Evolutionary conservation across 139 green algal species (phyloP), one percentile per base, ranked within the genome.

Genomic region (Tetraselmis chui): DNA sequence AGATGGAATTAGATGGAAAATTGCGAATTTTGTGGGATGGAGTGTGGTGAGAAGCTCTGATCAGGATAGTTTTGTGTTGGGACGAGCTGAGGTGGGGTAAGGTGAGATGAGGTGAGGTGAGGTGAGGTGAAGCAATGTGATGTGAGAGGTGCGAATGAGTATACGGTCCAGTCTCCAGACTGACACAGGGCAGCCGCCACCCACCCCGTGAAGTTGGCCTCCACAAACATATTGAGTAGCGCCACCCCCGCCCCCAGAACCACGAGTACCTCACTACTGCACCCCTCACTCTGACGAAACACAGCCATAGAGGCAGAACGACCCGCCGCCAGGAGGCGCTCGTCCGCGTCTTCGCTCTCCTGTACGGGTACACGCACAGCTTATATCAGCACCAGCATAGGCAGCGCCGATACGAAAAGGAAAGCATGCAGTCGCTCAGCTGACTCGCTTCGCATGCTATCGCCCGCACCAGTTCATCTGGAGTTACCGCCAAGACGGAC

Each of bases 161-260:
- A 76, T 27, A 32, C 24, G 30, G 59, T 85, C 79, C 30, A 76
- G 83, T 77, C 77, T 29, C 32, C 59, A 76, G 80, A 76, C 79
- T 27, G 75, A 78, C 18, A 18, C n/a, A 59, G 76, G 0, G 31
- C 2, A 29, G 28, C 26, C 30, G 28, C 0, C 28, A 78, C 87
- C 76, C 75, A 91, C 89, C 93, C 93, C 30, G 89, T 92, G 2
- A 96, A 74, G 85, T 95, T 96, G 67, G 85, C 80, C 81, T 94
- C 90, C 26, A 89, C 24, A 80, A 96, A 96, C 2, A 89, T 29
- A 26, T 86, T 32, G 2, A 95, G 83, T 28, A 84, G 87, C 0
- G 82, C 59, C 2, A 89, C 83, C 1, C 87, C 90, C 1, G 83
- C 80, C 45, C 74, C 18, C 77, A 91, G 29, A 0, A 87, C 75